Conservation (phyloP, 257 asterid species). For the Solanum tarapatanum region DNA sequence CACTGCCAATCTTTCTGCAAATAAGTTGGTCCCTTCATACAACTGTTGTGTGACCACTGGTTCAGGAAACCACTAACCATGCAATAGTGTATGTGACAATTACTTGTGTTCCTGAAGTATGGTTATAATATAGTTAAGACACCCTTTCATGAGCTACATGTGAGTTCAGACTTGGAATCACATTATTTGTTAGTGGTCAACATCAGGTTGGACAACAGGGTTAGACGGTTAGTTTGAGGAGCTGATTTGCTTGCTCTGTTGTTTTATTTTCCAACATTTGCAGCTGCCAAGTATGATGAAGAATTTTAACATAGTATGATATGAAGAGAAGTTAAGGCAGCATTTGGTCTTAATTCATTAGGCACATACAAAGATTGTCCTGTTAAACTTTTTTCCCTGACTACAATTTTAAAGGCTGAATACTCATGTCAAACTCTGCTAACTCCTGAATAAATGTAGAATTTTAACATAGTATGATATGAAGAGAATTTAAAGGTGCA, state of each 20-base stretch:
- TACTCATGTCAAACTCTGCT: neutral
- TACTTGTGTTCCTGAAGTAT: neutral
- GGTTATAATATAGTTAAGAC: neutral
- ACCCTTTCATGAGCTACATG: neutral
- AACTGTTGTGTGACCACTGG: neutral
- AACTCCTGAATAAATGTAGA: neutral
- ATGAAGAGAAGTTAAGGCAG: neutral
- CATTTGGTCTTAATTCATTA: neutral
- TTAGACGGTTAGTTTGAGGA: neutral
- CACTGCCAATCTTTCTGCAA: neutral
- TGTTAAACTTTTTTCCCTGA: neutral
- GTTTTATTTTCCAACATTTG: neutral
- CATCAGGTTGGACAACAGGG: neutral
- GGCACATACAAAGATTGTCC: neutral
- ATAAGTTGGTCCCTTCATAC: neutral
- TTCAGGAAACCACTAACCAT: neutral
- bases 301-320: neutral
- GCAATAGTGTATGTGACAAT: neutral
- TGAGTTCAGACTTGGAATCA: neutral
- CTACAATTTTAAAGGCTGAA: neutral
- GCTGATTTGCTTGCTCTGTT: neutral
- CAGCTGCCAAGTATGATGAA: neutral
- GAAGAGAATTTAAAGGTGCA: neutral
- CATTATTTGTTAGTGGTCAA: neutral
- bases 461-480: neutral